phyloP scores from a whole-genome alignment of 768 basidiomycete species.

The Gymnopilus junonius region DNA sequence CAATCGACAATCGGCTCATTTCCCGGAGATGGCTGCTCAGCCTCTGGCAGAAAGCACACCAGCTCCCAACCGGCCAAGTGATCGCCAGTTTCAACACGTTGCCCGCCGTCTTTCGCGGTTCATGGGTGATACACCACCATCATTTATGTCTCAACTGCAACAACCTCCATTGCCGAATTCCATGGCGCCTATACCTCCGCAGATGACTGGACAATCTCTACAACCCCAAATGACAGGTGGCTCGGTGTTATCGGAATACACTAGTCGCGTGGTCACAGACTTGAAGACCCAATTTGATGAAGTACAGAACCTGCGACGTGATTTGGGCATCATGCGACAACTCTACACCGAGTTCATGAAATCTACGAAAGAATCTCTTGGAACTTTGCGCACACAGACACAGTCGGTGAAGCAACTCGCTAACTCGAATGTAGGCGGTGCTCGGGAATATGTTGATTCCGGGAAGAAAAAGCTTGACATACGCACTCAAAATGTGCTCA shows the following conservation, averaged over 20 bases:
- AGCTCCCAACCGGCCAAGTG: constrained; percentile 68
- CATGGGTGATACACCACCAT: constrained; percentile 47
- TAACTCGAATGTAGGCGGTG: constrained; percentile 79
- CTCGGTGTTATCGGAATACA: constrained; percentile 75
- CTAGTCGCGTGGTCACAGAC: constrained; percentile 74
- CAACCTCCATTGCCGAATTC: constrained; percentile 26
- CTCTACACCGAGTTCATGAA: constrained; percentile 93
- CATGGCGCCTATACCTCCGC: constrained; percentile 50
- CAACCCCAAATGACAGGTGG: constrained; percentile 76
- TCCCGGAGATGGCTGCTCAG: constrained; percentile 52
- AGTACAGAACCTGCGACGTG: constrained; percentile 91
- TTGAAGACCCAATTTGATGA: constrained; percentile 94
- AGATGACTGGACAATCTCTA: constrained; percentile 71
- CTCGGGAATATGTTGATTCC: constrained; percentile 85
- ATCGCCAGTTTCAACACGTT: constrained; percentile 72
- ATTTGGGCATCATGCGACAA: constrained; percentile 93
- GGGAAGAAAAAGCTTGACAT: constrained; percentile 92
- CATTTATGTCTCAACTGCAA: constrained; percentile 28
- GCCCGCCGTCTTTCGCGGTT: constrained; percentile 79
- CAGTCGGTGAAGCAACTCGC: constrained; percentile 89
- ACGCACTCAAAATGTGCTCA: constrained; percentile 88
- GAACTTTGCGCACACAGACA: constrained; percentile 80
- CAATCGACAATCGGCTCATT: constrained; percentile 54
- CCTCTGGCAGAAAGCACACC: constrained; percentile 71
- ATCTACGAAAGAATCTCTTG: constrained; percentile 86